These are phyloP conservation scores for Tulasnella sp. DNA, from an alignment of 768 basidiomycete species.

Conservation along the genomic window DNA sequence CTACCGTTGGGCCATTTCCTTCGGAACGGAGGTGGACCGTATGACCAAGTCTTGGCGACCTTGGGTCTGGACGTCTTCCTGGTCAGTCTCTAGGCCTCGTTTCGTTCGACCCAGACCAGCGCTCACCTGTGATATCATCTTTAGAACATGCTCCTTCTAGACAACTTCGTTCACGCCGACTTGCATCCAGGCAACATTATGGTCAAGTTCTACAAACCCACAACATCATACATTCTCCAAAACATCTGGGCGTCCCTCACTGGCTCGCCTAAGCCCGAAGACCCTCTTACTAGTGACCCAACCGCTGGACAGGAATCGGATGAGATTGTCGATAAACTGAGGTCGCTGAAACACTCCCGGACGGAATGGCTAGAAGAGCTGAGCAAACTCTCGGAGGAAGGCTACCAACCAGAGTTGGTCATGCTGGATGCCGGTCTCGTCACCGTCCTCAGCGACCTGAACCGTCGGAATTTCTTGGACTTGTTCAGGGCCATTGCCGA, in stretches of 20 bases:
- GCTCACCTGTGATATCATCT: neutral
- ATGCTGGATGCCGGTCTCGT: slow-evolving; percentile 96
- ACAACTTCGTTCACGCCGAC: slow-evolving; percentile 95
- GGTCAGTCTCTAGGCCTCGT: slow-evolving; percentile 46
- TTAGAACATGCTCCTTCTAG: slow-evolving; percentile 95
- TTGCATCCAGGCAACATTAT: slow-evolving; percentile 94
- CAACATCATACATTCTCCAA: slow-evolving; percentile 58
- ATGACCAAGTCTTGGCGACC: slow-evolving; percentile 82
- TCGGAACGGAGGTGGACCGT: slow-evolving; percentile 87
- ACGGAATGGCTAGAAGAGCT: slow-evolving; percentile 70
- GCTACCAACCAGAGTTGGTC: slow-evolving; percentile 90
- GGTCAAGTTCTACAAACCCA: slow-evolving; percentile 89
- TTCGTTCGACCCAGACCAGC: neutral
- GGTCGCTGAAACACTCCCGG: slow-evolving; percentile 47
- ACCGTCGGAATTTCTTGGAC: slow-evolving; percentile 91
- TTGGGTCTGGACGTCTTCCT: slow-evolving; percentile 93
- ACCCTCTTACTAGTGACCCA: slow-evolving; percentile 19
- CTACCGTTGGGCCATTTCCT: slow-evolving; percentile 84
- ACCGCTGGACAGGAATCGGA: slow-evolving; percentile 32
- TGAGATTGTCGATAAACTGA: slow-evolving; percentile 65
- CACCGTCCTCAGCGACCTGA: slow-evolving; percentile 74
- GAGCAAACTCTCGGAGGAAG: slow-evolving; percentile 52
- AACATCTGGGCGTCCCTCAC: slow-evolving; percentile 57
- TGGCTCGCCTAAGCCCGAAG: slow-evolving; percentile 38
- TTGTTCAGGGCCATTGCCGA: slow-evolving; percentile 93